Conservation (phyloP, 768 basidiomycete species). For the Boletus insuetus region DNA sequence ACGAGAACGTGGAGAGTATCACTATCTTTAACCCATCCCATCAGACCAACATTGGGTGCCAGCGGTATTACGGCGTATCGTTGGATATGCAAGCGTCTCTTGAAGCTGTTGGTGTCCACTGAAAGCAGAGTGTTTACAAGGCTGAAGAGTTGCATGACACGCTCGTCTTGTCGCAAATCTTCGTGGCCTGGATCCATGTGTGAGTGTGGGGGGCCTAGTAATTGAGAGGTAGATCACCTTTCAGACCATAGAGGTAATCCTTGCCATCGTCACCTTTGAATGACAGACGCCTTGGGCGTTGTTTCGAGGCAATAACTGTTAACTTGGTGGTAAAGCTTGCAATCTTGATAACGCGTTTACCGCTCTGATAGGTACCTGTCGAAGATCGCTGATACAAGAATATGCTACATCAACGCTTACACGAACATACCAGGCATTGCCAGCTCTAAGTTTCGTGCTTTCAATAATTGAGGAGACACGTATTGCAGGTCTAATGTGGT, state of each 20-base stretch:
- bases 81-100: constrained; percentile 92
- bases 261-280: constrained; percentile 88
- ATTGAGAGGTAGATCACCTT: constrained; percentile 51
- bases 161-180: constrained; percentile 97
- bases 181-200: constrained; percentile 71
- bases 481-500: constrained; percentile 94
- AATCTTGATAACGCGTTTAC: constrained; percentile 79
- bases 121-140: constrained; percentile 93
- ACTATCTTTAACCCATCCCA: constrained; percentile 95
- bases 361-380: constrained; percentile 88
- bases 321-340: constrained; percentile 84
- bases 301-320: constrained; percentile 94
- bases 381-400: neutral
- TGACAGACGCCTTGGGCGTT: constrained; percentile 85
- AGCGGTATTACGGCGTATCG: constrained; percentile 90
- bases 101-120: constrained; percentile 93
- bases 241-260: constrained; percentile 89
- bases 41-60: constrained; percentile 90
- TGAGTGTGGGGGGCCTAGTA: neutral
- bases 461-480: constrained; percentile 89
- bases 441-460: constrained; percentile 84
- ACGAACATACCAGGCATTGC: constrained; percentile 81
- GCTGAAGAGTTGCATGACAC: constrained; percentile 98
- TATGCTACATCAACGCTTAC: neutral
- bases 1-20: constrained; percentile 96